These are phyloP conservation scores for Solanum chacoense DNA, from an alignment of 305 asterid species.

Conservation along the genomic window DNA sequence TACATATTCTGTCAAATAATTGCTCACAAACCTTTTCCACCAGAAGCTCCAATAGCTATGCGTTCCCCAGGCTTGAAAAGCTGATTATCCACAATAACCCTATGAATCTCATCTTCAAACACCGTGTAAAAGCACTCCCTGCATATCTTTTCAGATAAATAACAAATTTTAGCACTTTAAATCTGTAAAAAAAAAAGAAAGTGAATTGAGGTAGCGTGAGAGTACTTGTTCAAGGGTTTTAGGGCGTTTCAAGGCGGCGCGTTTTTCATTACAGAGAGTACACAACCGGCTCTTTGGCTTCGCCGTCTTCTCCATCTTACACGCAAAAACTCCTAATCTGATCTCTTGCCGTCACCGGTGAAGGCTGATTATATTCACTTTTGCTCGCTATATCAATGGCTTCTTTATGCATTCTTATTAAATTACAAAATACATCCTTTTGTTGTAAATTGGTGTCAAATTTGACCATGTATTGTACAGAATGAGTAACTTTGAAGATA, in stretches of 20 bases:
- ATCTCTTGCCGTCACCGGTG: background rate
- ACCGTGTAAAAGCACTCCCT: conserved; percentile 78
- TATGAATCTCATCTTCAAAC: conserved; percentile 85
- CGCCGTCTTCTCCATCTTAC: conserved; percentile 25
- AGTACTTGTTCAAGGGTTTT: conserved; percentile 86
- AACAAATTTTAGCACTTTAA: background rate
- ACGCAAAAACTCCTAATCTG: background rate
- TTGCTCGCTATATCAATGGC: background rate
- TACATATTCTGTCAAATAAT: background rate
- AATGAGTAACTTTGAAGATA: too few relatives aligned
- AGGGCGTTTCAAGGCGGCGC: conserved; percentile 89
- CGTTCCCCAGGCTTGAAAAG: conserved; percentile 86
- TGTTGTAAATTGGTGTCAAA: background rate
- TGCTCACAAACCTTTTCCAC: conserved; percentile 69
- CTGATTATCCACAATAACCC: conserved; percentile 60
- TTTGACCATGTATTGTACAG: background rate
- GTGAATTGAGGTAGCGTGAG: background rate
- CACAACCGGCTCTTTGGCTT: conserved; percentile 51
- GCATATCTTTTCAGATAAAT: conserved; percentile 46
- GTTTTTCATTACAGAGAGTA: conserved; percentile 46
- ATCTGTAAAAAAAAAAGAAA: background rate
- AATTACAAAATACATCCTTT: background rate
- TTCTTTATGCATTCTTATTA: background rate
- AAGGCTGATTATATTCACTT: background rate
- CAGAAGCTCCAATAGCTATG: conserved; percentile 95